Conservation (phyloP, 306 rosid genomes). For the Coriaria nepalensis region DNA sequence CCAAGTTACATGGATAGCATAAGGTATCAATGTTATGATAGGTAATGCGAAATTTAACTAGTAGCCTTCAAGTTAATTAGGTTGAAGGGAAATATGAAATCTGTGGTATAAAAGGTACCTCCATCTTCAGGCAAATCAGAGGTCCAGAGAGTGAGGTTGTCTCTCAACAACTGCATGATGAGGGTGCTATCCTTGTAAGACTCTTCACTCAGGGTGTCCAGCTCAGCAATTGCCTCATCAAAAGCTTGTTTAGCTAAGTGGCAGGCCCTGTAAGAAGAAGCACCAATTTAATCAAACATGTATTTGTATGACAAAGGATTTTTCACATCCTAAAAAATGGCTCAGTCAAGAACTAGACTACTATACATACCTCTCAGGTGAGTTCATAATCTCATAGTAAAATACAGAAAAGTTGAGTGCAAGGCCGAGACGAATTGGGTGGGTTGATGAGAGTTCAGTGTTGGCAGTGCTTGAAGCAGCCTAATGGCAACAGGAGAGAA, state of each 20-base stretch:
- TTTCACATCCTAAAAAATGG: no score
- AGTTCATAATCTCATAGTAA: conserved; percentile 93
- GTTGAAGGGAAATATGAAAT: no score
- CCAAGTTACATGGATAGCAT: no score
- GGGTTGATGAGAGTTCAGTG: conserved; percentile 89
- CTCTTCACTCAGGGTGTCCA: conserved; percentile 97
- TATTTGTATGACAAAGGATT: conserved; percentile 4
- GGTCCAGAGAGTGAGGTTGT: conserved; percentile 98
- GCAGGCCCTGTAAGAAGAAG: conserved; percentile 62
- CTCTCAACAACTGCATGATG: conserved; percentile 97
- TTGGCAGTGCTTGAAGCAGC: conserved; percentile 81
- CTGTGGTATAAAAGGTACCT: conserved; percentile 45
- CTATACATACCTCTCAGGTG: conserved; percentile 85
- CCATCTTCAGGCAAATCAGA: conserved; percentile 99
- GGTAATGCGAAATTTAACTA: no score
- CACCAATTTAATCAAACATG: conserved; percentile 14
- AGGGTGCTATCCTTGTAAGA: conserved; percentile 97
- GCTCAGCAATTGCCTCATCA: conserved; percentile 96
- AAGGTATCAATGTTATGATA: no score
- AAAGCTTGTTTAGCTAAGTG: conserved; percentile 99
- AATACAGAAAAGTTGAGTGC: conserved; percentile 98
- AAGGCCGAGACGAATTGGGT: conserved; percentile 94
- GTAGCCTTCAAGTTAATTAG: no score
- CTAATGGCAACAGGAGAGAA: conserved; percentile 24
- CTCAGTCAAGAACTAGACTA: neutral